Conservation (phyloP, 2,329 filamentous ascomycete species). For the Penicillium sp. region DNA sequence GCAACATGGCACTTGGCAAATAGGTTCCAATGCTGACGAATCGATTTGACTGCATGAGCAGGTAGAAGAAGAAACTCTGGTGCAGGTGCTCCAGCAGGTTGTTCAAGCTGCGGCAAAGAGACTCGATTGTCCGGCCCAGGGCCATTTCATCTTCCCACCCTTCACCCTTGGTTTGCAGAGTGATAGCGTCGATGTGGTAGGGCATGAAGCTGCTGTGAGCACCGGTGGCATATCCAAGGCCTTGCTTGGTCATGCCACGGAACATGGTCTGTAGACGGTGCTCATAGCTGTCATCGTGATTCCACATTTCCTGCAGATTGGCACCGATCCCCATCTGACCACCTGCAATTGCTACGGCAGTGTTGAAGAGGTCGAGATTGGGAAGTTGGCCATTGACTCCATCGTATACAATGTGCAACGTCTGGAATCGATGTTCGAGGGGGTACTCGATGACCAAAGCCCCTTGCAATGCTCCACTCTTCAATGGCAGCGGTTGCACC, state of each 20-base stretch:
- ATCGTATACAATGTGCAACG: conserved; percentile 89
- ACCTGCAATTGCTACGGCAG: conserved; percentile 80
- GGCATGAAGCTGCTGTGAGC: conserved; percentile 96
- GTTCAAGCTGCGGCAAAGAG: conserved; percentile 89
- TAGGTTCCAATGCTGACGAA: conserved; percentile 99
- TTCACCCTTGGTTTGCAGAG: conserved; percentile 82
- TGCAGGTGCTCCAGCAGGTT: conserved; percentile 95
- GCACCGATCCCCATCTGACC: conserved; percentile 90
- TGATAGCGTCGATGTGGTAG: conserved; percentile 96
- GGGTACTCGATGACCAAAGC: conserved; percentile 93
- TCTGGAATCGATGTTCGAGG: conserved; percentile 79
- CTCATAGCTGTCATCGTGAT: conserved; percentile 73
- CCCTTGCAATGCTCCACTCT: conserved; percentile 90
- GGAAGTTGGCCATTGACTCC: conserved; percentile 94
- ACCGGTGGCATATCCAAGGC: conserved; percentile 82
- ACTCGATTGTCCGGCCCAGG: conserved; percentile 85
- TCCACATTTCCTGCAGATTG: conserved; percentile 82
- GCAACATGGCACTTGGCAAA: conserved; percentile 93
- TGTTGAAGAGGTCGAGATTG: conserved; percentile 95
- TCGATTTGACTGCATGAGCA: conserved; percentile 85
- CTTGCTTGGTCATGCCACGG: conserved; percentile 89
- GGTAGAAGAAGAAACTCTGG: conserved; percentile 99
- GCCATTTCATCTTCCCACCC: conserved; percentile 99
- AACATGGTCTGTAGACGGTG: conserved; percentile 86
- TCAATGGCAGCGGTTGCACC: conserved; percentile 78